A percentile compares a stretch with the other conserved stretches of the same genome.
Conservation (phyloP, 208 protist genomes). For the Trichomonas tenax region DNA sequence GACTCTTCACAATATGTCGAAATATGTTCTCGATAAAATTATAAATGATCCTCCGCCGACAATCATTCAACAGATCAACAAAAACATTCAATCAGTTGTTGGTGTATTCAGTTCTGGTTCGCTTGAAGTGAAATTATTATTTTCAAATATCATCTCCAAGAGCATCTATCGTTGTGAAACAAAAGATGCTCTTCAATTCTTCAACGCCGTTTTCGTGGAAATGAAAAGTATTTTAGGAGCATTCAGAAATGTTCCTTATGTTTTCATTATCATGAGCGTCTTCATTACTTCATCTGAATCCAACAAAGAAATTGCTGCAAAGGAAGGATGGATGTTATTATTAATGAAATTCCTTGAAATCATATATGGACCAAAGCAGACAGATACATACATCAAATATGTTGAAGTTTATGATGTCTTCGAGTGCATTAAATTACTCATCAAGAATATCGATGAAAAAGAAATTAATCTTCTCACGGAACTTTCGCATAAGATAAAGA, state of each 20-base stretch:
- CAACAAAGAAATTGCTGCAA: background rate
- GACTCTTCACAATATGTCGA: background rate
- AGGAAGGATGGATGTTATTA: background rate
- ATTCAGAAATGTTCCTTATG: background rate
- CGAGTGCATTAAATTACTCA: background rate
- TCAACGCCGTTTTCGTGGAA: background rate
- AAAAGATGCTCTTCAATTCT: background rate
- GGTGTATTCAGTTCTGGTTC: background rate
- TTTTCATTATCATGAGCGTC: background rate
- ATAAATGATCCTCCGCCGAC: background rate
- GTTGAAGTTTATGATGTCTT: background rate
- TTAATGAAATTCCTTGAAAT: background rate
- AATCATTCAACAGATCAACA: background rate
- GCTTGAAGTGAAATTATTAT: background rate
- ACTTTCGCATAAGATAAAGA: background rate
- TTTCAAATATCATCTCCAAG: background rate
- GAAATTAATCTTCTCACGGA: background rate
- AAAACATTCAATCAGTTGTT: background rate
- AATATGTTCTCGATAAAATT: background rate
- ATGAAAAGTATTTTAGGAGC: background rate
- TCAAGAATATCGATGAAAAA: background rate
- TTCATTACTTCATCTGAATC: background rate
- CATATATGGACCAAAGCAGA: background rate
- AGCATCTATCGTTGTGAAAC: background rate
- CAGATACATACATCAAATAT: background rate